Evolutionary conservation across 306 rosid genomes (phyloP).

Genomic region (Abrus pulchellus): DNA sequence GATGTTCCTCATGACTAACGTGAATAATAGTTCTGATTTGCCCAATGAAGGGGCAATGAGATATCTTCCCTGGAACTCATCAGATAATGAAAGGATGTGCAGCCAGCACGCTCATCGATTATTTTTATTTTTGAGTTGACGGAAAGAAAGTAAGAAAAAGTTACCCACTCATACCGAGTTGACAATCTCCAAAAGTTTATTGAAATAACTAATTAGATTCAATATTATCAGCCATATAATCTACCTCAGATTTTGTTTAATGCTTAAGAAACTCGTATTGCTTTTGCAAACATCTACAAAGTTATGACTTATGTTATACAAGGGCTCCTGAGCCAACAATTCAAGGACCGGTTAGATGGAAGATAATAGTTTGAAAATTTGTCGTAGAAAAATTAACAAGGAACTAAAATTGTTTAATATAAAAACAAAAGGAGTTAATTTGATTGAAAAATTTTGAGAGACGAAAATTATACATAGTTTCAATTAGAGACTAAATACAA

Average conservation of each 20-base stretch:
- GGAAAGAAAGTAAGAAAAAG: conserved; percentile 23
- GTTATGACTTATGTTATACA: no score
- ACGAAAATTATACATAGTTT: no score
- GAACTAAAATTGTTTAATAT: no score
- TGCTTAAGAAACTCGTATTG: neutral
- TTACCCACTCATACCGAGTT: conserved; percentile 32
- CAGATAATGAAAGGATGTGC: conserved; percentile 31
- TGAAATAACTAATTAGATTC: conserved; percentile 23
- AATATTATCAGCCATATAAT: conserved; percentile 4
- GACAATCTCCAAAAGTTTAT: conserved; percentile 1
- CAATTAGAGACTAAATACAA: no score
- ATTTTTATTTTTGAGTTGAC: neutral
- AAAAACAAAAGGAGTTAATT: no score
- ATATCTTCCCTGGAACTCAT: conserved; percentile 25
- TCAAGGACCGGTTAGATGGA: no score
- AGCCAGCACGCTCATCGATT: conserved; percentile 19
- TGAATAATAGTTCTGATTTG: conserved; percentile 8
- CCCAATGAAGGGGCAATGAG: conserved; percentile 8
- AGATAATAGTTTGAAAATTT: no score
- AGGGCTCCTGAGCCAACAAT: no score
- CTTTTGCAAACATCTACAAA: neutral
- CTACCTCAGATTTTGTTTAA: neutral
- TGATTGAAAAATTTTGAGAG: no score
- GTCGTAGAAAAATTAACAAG: no score
- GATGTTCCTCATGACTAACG: conserved; percentile 24